Percentiles rank a stretch among this genome's conserved stretches.
These are phyloP conservation scores for Rauvolfia tetraphylla DNA, from an alignment of 257 asterid species.

Conservation along the genomic window DNA sequence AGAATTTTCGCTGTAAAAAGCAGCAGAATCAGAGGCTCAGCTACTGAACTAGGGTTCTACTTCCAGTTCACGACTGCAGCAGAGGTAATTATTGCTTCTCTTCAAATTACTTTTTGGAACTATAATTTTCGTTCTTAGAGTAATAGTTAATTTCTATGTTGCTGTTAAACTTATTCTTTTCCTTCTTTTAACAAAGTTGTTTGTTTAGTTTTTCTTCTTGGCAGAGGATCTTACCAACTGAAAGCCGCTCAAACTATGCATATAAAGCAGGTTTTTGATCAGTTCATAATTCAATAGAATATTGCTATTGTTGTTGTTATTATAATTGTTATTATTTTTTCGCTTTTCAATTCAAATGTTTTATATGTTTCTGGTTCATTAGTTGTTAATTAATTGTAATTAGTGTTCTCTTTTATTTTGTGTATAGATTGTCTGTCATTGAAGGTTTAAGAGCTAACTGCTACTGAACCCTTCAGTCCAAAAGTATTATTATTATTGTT, in stretches of 20 bases:
- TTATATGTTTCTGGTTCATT: neutral
- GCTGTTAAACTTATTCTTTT: neutral
- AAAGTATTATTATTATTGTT: constrained; percentile 33
- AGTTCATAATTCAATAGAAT: neutral
- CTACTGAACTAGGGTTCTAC: constrained; percentile 18
- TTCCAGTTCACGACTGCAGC: neutral
- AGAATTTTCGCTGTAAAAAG: neutral
- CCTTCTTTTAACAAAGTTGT: neutral
- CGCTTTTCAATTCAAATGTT: neutral
- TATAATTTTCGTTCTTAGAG: neutral
- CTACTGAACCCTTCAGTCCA: constrained; percentile 82
- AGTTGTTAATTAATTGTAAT: neutral
- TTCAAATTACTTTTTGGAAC: neutral
- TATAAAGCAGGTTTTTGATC: constrained; percentile 67
- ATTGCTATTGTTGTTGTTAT: neutral
- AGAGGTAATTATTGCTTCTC: neutral
- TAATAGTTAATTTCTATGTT: neutral
- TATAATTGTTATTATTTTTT: neutral
- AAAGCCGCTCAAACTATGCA: constrained; percentile 36
- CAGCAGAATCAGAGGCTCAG: neutral
- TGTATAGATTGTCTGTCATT: constrained; percentile 71
- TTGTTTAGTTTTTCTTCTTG: neutral
- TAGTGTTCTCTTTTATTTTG: neutral
- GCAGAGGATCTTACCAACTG: constrained; percentile 2
- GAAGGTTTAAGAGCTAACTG: constrained; percentile 95